phyloP scores from a whole-genome alignment of 164 flowering plant species.

The Houttuynia cordata region DNA sequence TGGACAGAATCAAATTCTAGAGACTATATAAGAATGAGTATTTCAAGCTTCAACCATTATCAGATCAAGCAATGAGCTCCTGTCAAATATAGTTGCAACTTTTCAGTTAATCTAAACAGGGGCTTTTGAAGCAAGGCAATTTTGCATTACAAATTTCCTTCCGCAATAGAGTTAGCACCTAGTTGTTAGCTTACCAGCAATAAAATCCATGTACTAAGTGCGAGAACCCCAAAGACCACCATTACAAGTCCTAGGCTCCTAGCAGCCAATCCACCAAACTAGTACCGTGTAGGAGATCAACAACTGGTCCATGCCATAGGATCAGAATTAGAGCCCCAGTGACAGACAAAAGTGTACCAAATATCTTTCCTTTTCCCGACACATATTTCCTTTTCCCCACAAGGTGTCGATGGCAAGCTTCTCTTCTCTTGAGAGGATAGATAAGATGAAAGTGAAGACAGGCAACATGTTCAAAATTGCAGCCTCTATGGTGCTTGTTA shows the following conservation, averaged over 20 bases:
- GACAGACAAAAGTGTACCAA: conserved; percentile 9
- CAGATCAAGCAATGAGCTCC: too few species aligned
- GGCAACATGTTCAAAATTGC: conserved; percentile 9
- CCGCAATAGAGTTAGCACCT: not conserved
- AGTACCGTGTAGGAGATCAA: not conserved
- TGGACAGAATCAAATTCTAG: too few species aligned
- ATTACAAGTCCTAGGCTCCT: conserved; percentile 13
- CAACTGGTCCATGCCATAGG: conserved; percentile 8
- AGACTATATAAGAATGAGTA: too few species aligned
- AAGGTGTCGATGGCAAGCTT: conserved; percentile 5
- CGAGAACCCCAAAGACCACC: conserved; percentile 16
- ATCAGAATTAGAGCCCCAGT: conserved; percentile 8
- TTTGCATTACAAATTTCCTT: too few species aligned
- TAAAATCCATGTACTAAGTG: conserved; percentile 18
- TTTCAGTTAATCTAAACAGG: too few species aligned
- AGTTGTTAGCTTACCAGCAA: conserved; percentile 13
- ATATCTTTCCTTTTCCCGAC: conserved; percentile 10
- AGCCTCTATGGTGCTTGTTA: conserved; percentile 8
- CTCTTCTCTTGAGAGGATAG: conserved; percentile 8
- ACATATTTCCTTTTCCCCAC: conserved; percentile 12
- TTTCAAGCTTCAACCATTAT: too few species aligned
- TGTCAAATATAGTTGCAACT: too few species aligned
- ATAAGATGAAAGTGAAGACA: conserved; percentile 6
- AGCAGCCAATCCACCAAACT: conserved; percentile 3
- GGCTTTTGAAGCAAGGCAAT: too few species aligned